phyloP scores from a whole-genome alignment of 2,329 filamentous ascomycete genomes.

The Nemania serpens region DNA sequence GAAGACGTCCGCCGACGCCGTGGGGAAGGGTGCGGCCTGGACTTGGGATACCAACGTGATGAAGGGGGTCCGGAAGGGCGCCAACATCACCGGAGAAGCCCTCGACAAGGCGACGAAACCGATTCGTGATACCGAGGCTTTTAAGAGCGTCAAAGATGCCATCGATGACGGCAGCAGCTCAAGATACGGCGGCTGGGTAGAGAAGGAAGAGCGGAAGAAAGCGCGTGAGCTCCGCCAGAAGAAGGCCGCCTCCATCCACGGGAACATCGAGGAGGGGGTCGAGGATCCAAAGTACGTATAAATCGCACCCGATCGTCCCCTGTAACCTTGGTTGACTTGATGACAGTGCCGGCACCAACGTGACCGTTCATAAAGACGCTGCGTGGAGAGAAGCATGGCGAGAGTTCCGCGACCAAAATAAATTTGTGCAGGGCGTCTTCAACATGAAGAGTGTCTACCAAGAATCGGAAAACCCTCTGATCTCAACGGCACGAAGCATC shows the following conservation, averaged over 20 bases:
- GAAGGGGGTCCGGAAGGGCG: constrained; percentile 86
- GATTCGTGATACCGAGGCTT: constrained; percentile 91
- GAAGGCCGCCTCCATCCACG: constrained; percentile 56
- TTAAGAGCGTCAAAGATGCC: constrained; percentile 90
- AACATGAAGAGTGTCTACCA: constrained; percentile 85
- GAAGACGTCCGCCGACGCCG: constrained; percentile 81
- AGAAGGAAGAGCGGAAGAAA: constrained; percentile 90
- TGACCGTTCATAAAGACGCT: constrained; percentile 95
- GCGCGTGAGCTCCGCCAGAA: constrained; percentile 76
- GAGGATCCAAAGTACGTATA: constrained; percentile 84
- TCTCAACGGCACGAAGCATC: constrained; percentile 90
- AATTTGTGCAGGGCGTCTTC: constrained; percentile 86
- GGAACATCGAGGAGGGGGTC: constrained; percentile 64
- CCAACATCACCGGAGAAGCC: constrained; percentile 81
- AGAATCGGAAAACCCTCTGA: constrained; percentile 95
- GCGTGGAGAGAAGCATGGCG: constrained; percentile 99
- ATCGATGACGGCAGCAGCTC: constrained; percentile 98
- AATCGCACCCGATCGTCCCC: constrained; percentile 13
- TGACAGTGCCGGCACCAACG: constrained; percentile 83
- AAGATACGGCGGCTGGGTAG: constrained; percentile 93
- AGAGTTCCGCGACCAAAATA: constrained; percentile 89
- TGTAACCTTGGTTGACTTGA: constrained; percentile 38
- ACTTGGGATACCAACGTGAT: constrained; percentile 96
- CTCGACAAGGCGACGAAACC: constrained; percentile 95
- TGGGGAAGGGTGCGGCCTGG: constrained; percentile 92